These are phyloP conservation scores for Groenewaldozyma tartarivorans DNA, from an alignment of 805 yeast genomes.

Conservation along the genomic window DNA sequence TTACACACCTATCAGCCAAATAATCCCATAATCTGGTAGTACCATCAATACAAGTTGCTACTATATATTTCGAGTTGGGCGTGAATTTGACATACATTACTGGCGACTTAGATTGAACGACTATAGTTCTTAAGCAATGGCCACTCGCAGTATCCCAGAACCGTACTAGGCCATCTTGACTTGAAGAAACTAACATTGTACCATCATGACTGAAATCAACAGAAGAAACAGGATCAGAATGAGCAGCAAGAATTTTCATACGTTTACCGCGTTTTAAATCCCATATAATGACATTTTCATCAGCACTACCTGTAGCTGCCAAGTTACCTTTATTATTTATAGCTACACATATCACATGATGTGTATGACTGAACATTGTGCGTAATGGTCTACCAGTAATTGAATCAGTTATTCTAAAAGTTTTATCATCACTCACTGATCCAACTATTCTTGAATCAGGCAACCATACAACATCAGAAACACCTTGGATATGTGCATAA, in stretches of 20 bases:
- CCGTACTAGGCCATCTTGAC: conserved; percentile 85
- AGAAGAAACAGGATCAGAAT: conserved; percentile 79
- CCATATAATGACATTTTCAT: conserved; percentile 89
- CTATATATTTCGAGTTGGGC: conserved; percentile 69
- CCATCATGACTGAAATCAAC: conserved; percentile 71
- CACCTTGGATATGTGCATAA: conserved; percentile 57
- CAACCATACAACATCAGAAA: conserved; percentile 70
- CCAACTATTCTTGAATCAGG: conserved; percentile 68
- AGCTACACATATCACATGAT: conserved; percentile 62
- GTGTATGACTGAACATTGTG: conserved; percentile 67
- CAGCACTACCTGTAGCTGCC: conserved; percentile 74
- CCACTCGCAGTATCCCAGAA: conserved; percentile 83
- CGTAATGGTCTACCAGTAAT: conserved; percentile 32
- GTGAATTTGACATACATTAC: conserved; percentile 64
- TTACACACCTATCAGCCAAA: conserved; percentile 68
- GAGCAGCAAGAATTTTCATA: conserved; percentile 78
- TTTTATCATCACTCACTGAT: conserved; percentile 77
- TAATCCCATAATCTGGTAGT: conserved; percentile 77
- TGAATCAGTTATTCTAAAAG: conserved; percentile 63
- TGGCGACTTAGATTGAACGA: conserved; percentile 61
- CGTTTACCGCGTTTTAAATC: conserved; percentile 63
- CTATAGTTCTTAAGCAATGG: conserved; percentile 82
- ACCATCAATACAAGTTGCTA: conserved; percentile 78
- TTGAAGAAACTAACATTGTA: conserved; percentile 73
- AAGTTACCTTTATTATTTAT: conserved; percentile 72